Evolutionary conservation across 192 early-diverging fungal species (phyloP), one percentile per base, ranked within the genome.

Genomic region (Haplosporangium gracile): DNA sequence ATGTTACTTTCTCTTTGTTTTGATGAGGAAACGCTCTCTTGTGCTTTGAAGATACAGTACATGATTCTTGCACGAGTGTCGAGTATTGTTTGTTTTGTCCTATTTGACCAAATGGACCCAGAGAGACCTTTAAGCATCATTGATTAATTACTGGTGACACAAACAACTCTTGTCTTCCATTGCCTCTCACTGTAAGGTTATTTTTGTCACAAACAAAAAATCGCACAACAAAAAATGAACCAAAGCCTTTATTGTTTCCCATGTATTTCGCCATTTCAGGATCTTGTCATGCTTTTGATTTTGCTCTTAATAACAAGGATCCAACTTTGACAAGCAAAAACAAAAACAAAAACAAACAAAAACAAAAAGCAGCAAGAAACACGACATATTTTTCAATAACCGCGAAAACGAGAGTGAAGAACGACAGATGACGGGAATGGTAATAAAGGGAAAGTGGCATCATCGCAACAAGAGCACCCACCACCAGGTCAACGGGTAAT

Each of bases 151-250:
- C 24, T 65, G 29, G 60, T 65, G 60, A 65, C 29, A 65, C 60
- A 65, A 65, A 65, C 55, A 65, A 15, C 60, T 29, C 0, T 29
- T 65, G 0, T 34, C 9, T 11, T 65, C 60, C 32, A 65, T 65
- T 65, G 29, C 29, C 60, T 32, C 26, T 29, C 53, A 2, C 57
- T 34, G n/a, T 11, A 65, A 65, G 60, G 9, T 65, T 65, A 65
- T 65, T 65, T 65, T 65, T 65, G 60, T 65, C 60, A 65, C 60
- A 65, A 65, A 65, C 60, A 65, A 65, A 65, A 43, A 51, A 51
- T 0, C 47, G 15, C 10, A 49, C 47, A 49, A 49, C 45, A 47
- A 47, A 1, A 47, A 13, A n/a, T n/a, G n/a, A n/a, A n/a, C n/a
- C 45, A 51, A 51, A 51, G 20, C 2, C n/a, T 32, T 65, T 4